Conservation (phyloP, 2,329 filamentous ascomycete genomes). For the Aspergillus sp. region DNA sequence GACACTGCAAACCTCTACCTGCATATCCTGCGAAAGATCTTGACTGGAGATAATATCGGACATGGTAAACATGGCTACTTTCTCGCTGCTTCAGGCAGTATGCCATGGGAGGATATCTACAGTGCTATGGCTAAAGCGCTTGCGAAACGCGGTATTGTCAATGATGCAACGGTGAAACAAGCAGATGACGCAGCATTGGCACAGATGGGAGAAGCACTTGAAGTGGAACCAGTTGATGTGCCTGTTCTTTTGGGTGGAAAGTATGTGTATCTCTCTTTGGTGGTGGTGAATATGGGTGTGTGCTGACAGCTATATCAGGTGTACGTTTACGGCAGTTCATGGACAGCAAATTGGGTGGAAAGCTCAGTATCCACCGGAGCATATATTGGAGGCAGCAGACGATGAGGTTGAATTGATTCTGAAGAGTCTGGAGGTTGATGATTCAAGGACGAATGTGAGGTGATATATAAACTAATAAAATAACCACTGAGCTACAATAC, state of each 20-base stretch:
- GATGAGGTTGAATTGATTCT: constrained; percentile 45
- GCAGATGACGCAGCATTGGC: constrained; percentile 34
- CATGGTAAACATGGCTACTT: constrained; percentile 47
- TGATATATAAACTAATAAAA: too few relatives aligned
- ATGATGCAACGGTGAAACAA: constrained; percentile 28
- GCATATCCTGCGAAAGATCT: constrained; percentile 41
- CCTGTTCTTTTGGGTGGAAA: constrained; percentile 39
- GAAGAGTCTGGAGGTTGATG: constrained; percentile 9
- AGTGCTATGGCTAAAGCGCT: constrained; percentile 40
- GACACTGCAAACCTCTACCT: constrained; percentile 48
- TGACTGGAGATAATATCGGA: constrained; percentile 32
- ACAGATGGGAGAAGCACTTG: constrained; percentile 40
- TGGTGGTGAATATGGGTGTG: too few relatives aligned
- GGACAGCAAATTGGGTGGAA: constrained; percentile 45
- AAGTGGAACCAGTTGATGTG: constrained; percentile 31
- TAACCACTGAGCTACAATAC: too few relatives aligned
- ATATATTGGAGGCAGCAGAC: constrained; percentile 45
- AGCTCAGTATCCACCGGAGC: constrained; percentile 36
- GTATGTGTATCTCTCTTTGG: constrained; percentile 24
- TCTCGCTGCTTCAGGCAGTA: constrained; percentile 45
- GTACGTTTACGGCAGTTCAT: constrained; percentile 39
- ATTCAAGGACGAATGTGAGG: constrained; percentile 16
- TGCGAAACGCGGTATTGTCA: constrained; percentile 35
- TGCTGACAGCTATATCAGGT: constrained; percentile 22
- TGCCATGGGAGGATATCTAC: constrained; percentile 51